Conservation (phyloP, 257 asterid species). For the Rhazya stricta region DNA sequence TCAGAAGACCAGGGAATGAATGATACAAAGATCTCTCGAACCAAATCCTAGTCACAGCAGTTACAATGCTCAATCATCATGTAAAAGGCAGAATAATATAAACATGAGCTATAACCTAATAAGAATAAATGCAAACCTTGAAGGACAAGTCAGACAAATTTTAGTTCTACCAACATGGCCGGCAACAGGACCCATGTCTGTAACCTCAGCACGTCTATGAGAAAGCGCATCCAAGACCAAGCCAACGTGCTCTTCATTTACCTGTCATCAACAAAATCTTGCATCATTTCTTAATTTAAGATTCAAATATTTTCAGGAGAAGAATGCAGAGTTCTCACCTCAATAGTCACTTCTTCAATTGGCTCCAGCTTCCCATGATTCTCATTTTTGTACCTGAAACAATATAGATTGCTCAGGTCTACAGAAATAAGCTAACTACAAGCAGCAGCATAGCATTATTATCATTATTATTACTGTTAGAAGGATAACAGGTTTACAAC, state of each 20-base stretch:
- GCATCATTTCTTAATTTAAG: slow-evolving; percentile 18
- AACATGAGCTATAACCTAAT: neutral
- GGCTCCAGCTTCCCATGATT: slow-evolving; percentile 85
- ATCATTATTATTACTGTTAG: neutral
- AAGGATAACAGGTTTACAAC: neutral
- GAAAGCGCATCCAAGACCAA: slow-evolving; percentile 92
- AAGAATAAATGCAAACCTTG: slow-evolving; percentile 53
- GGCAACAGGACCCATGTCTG: slow-evolving; percentile 97
- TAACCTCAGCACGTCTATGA: slow-evolving; percentile 83
- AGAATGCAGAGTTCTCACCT: slow-evolving; percentile 41
- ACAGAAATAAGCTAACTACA: neutral
- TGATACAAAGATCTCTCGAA: neutral
- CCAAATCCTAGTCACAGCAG: neutral
- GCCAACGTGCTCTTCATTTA: slow-evolving; percentile 96
- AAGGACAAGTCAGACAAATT: slow-evolving; percentile 86
- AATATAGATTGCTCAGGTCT: neutral
- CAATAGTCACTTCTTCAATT: slow-evolving; percentile 97
- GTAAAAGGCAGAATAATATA: neutral
- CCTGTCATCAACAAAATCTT: slow-evolving; percentile 39
- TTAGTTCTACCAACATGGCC: slow-evolving; percentile 87
- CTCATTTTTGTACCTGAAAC: slow-evolving; percentile 73
- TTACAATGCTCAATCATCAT: neutral
- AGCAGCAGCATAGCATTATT: neutral
- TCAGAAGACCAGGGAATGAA: neutral
- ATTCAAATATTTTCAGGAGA: slow-evolving; percentile 15